phyloP scores from a whole-genome alignment of 2,329 filamentous ascomycete species.

The Ophiostoma tasmaniense region DNA sequence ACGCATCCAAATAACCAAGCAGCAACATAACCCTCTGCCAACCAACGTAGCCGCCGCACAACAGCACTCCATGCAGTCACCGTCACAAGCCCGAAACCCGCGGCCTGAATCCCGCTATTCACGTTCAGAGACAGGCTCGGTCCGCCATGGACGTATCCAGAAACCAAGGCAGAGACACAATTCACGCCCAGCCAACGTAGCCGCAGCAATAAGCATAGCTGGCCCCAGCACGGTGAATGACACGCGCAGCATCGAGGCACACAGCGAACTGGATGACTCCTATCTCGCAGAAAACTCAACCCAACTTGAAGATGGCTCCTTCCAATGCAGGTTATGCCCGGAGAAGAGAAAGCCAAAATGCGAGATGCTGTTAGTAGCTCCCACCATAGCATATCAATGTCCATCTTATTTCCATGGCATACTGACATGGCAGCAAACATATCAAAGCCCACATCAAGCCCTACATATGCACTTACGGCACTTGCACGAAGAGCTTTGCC shows the following conservation, averaged over 20 bases:
- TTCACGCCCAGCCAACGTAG: neutral
- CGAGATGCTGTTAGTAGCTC: neutral
- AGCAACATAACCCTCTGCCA: neutral
- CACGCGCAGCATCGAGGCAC: neutral
- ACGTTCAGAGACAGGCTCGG: neutral
- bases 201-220: neutral
- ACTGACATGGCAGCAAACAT: constrained; percentile 58
- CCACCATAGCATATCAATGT: neutral
- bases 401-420: no score
- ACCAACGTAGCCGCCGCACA: neutral
- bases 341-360: neutral
- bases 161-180: neutral
- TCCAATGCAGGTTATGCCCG: neutral
- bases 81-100: neutral
- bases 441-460: constrained; percentile 71
- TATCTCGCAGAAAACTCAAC: neutral
- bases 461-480: constrained; percentile 67
- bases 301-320: neutral
- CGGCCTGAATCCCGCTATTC: neutral
- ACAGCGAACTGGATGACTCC: neutral
- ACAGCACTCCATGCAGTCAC: no score
- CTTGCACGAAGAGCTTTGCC: constrained; percentile 47
- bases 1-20: neutral
- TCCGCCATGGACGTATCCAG: no score
- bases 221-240: neutral